Evolutionary conservation across 2,329 filamentous ascomycete genomes (phyloP), one percentile per base, ranked within the genome.

Genomic region (Claviceps capensis): DNA sequence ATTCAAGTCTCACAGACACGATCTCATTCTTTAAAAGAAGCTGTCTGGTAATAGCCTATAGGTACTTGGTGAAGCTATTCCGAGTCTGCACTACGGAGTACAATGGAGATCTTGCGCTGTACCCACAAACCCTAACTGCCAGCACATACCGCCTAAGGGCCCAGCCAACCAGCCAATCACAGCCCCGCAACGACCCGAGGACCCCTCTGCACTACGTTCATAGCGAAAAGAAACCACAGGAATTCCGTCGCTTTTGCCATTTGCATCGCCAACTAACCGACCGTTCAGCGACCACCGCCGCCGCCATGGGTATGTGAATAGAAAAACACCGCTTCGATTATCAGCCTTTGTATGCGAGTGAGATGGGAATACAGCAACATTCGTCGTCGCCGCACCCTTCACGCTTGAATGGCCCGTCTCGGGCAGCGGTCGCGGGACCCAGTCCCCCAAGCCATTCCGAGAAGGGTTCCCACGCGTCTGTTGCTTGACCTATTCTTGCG

Each of bases 251-350:
- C 11, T 34, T 11, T 11, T 11, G 2, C 3, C 11, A 36, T 23
- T 57, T 58, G 59, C 58, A 67, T 65, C 69, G 65, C 63, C 67
- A 66, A 71, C 65, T 64, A 66, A 68, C 66, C 64, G 66, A 68
- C 66, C 30, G 30, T 11, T 34, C 30, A 34, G 30, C 62, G 63
- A 58, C 63, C 63, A 62, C 64, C 61, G 67, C 63, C 74, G 73
- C 70, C 74, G 78, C 72, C 71, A 81, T 81, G 77, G 77, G 77
- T 81, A 81, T 72, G 77, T 77, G 66, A 68, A 75, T 34, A 67
- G 52, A 59, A 40, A 67, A 67, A 53, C 58, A 42, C 42, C 36
- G 34, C 53, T 53, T 58, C 53, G 50, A 54, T 61, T 57, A 57
- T 66, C 63, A 68, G 67, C 67, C 67, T 65, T 59, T 66, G 73